Percentiles rank a stretch among this genome's conserved stretches.
These are phyloP conservation scores for Cryptococcus depauperatus DNA, from an alignment of 1,284 basidiomycete genomes.

Conservation along the genomic window DNA sequence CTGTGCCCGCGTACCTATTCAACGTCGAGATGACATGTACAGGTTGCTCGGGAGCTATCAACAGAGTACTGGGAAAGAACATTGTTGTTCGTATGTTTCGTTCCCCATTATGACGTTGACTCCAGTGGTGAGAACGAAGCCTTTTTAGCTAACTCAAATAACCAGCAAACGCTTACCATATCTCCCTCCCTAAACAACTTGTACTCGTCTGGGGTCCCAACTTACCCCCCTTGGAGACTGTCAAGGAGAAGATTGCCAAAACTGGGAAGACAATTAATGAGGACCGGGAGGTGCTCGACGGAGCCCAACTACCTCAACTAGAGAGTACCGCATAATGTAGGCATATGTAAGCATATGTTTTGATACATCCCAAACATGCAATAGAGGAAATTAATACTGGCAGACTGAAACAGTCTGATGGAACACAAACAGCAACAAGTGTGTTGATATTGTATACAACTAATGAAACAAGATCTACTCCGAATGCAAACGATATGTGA, in stretches of 20 bases:
- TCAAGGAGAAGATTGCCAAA: constrained; percentile 43
- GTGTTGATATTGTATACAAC: too few species aligned
- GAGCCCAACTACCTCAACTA: constrained; percentile 14
- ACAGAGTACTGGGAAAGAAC: constrained; percentile 42
- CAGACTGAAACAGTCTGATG: too few species aligned
- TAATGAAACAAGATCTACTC: too few species aligned
- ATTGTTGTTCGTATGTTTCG: constrained; percentile 36
- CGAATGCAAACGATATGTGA: too few species aligned
- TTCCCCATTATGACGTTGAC: not conserved
- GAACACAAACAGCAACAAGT: too few species aligned
- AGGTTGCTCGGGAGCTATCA: constrained; percentile 44
- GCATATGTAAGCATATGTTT: too few species aligned
- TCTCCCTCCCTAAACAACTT: constrained; percentile 37
- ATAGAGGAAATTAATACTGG: too few species aligned
- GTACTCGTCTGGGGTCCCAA: constrained; percentile 42
- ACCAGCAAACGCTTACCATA: constrained; percentile 38
- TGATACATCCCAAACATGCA: too few species aligned
- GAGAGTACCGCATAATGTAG: constrained; percentile 3
- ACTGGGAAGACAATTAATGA: constrained; percentile 41
- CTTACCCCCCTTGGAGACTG: constrained; percentile 34
- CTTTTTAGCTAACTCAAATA: too few species aligned
- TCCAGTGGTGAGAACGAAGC: not conserved
- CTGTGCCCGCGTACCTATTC: constrained; percentile 40
- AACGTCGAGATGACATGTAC: constrained; percentile 45
- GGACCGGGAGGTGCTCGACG: constrained; percentile 21